Evolutionary conservation across 148 eudicot genomes (phyloP), one percentile per base, ranked within the genome.

Genomic region (Pouteria glomerata): DNA sequence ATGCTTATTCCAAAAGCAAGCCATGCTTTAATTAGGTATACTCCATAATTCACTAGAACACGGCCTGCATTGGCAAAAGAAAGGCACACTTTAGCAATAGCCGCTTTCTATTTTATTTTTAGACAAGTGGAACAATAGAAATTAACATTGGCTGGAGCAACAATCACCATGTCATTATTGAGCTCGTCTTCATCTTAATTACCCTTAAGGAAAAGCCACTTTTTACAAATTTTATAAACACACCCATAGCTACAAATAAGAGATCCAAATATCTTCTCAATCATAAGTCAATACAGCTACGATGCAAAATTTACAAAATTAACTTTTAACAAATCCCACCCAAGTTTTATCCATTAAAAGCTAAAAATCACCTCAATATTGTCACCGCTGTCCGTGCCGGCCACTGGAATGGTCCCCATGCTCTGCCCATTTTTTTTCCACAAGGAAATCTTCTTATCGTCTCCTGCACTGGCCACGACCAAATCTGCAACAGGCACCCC

Each of bases 391-490:
- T 87, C 92, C 23, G 78, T 52, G 51, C 84, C 84, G 29, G 84
- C 79, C 33, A 74, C 69, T 0, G 98, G 98, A 75, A 94, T 73
- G 30, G 92, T 86, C 42, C 97, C 92, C 91, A 94, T 64, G 68
- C 82, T 78, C 66, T 89, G 91, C 48, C 98, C 98, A 73, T 85
- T 89, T 61, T 84, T 86, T 66, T 85, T 86, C 97, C 97, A 89
- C 39, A 94, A 68, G 12, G 91, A 82, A 64, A 94, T 88, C 86
- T 80, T 89, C 71, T 87, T 85, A 73, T 94, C 97, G 10, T 94
- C 96, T 24, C 98, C 98, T 2, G 91, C 98, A 79, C 97, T 94
- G 33, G 98, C 97, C 84, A 94, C 86, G 63, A 94, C 98, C 91
- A 94, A 86, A 94, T 94, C 98, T 94, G 72, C 57, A 59, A 44